Conservation (phyloP, 305 asterid species). For the Solanum hybrid region DNA sequence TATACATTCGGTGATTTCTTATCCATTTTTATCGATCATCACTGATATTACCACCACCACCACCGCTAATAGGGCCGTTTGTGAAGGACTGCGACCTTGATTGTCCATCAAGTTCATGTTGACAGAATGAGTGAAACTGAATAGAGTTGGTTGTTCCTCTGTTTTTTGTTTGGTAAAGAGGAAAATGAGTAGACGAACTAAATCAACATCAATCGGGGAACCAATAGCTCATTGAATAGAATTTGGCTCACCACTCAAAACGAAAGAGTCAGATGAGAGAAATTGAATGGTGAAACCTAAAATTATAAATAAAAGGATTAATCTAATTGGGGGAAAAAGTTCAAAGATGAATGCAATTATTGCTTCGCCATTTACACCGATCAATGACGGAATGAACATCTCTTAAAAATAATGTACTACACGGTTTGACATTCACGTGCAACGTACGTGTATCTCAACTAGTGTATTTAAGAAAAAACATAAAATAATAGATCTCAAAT, state of each 20-base stretch:
- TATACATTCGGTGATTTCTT: constrained; percentile 70
- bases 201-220: not conserved
- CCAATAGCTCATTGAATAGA: not conserved
- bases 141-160: not conserved
- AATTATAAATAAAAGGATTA: too few relatives aligned
- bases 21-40: constrained; percentile 69
- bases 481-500: not conserved
- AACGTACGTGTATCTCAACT: not conserved
- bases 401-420: not conserved
- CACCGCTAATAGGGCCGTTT: constrained; percentile 55
- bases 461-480: too few relatives aligned
- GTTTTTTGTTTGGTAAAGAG: not conserved
- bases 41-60: constrained; percentile 57
- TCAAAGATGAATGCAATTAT: not conserved
- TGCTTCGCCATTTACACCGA: too few relatives aligned
- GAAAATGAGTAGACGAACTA: not conserved
- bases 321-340: not conserved
- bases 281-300: too few relatives aligned
- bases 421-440: not conserved
- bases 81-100: constrained; percentile 67
- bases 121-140: not conserved
- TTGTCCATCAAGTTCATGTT: constrained; percentile 34
- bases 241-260: not conserved
- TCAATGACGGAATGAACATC: not conserved
- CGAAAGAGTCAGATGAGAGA: not conserved